phyloP scores from a whole-genome alignment of 768 basidiomycete species.

The Leccinellum albellum region DNA sequence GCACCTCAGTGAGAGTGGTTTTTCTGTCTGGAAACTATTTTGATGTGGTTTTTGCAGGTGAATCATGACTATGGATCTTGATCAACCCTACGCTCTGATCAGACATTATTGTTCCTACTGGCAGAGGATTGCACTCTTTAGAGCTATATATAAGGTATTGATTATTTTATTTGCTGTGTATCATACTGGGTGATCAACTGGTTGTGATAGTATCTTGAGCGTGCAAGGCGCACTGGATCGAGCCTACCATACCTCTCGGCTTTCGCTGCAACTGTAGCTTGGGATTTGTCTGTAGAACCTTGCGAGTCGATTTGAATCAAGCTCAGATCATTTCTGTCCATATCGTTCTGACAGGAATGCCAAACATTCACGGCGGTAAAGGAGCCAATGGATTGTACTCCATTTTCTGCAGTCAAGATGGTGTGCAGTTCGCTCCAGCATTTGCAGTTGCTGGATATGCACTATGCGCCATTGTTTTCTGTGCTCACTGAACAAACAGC shows the following conservation, averaged over 20 bases:
- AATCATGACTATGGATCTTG: too few species aligned
- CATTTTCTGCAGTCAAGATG: too few species aligned
- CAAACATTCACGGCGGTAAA: slow-evolving; percentile 42
- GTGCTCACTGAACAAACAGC: too few species aligned
- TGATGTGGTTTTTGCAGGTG: too few species aligned
- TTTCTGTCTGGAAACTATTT: too few species aligned
- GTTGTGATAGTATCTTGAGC: slow-evolving; percentile 14
- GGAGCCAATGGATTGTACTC: slow-evolving; percentile 46
- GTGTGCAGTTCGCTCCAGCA: too few species aligned
- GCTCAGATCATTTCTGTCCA: neutral
- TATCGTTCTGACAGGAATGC: slow-evolving; percentile 44
- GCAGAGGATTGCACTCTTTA: slow-evolving; percentile 62
- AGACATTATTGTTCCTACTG: slow-evolving; percentile 61
- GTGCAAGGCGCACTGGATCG: slow-evolving; percentile 12
- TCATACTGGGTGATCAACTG: too few species aligned
- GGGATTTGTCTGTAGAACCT: slow-evolving; percentile 16
- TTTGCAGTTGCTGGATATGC: too few species aligned
- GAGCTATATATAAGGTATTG: slow-evolving; percentile 51
- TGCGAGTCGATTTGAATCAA: slow-evolving; percentile 16
- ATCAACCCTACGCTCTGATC: slow-evolving; percentile 39
- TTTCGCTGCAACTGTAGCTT: slow-evolving; percentile 12
- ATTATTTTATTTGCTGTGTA: neutral
- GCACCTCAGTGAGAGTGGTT: slow-evolving; percentile 58
- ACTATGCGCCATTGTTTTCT: too few species aligned
- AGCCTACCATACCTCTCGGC: slow-evolving; percentile 1